Conservation (phyloP, 169 alveolate species). For the Cryptosporidium ubiquitum region DNA sequence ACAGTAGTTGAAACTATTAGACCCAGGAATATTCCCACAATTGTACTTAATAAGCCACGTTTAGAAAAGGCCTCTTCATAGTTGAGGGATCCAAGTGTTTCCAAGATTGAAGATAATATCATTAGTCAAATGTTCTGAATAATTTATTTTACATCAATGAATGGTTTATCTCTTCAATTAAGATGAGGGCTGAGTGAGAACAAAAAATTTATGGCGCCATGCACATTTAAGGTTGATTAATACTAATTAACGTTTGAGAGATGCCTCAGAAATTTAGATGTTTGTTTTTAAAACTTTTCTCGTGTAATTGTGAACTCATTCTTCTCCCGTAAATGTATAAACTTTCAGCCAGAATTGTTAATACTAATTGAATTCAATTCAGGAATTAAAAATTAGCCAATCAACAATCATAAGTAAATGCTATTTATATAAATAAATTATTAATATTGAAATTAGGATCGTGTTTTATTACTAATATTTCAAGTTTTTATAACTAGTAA, state of each 20-base stretch:
- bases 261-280: no score
- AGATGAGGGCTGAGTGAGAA: not conserved
- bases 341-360: no score
- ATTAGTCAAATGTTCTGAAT: not conserved
- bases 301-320: not conserved
- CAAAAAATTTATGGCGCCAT: not conserved
- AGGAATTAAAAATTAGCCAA: no score
- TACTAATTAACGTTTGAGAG: not conserved
- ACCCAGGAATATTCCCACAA: slow-evolving; percentile 89
- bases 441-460: not conserved
- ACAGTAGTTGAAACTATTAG: slow-evolving; percentile 89
- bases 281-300: not conserved
- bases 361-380: no score
- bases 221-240: no score
- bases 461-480: no score
- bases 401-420: no score
- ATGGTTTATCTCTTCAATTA: not conserved
- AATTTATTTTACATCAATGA: not conserved
- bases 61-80: slow-evolving; percentile 50
- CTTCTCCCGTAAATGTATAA: no score
- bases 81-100: slow-evolving; percentile 15
- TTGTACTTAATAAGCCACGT: slow-evolving; percentile 78
- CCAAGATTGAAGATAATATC: slow-evolving; percentile 37
- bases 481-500: no score
- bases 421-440: no score